Evolutionary conservation across 2,329 filamentous ascomycete species (phyloP).

Genomic region (Penicillium sp.): DNA sequence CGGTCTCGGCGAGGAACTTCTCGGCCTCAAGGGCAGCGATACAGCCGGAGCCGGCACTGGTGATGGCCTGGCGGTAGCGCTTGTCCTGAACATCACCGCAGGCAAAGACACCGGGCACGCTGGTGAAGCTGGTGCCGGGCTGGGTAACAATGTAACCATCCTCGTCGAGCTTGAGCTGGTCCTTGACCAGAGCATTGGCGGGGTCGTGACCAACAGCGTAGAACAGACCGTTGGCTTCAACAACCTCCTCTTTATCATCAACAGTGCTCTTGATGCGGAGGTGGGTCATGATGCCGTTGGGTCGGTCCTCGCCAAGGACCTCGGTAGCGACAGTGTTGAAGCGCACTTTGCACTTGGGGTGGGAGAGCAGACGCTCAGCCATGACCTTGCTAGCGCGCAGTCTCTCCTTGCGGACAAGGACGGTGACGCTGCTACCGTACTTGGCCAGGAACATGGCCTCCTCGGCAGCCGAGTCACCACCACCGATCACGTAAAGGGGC

Average conservation of each 20-base stretch:
- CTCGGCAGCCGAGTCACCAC: constrained; percentile 93
- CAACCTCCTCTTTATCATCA: constrained; percentile 72
- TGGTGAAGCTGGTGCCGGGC: constrained; percentile 84
- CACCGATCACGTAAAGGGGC: constrained; percentile 90
- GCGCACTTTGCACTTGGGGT: constrained; percentile 86
- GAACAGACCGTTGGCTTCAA: constrained; percentile 88
- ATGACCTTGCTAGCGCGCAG: constrained; percentile 88
- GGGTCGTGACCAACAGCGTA: constrained; percentile 97
- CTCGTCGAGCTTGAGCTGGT: constrained; percentile 77
- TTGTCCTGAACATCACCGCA: constrained; percentile 98
- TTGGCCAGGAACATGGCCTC: constrained; percentile 97
- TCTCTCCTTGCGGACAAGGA: constrained; percentile 81
- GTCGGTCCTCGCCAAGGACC: constrained; percentile 75
- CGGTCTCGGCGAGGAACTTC: constrained; percentile 78
- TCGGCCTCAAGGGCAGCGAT: constrained; percentile 94
- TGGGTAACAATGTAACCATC: constrained; percentile 89
- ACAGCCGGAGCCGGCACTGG: constrained; percentile 91
- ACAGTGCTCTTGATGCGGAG: constrained; percentile 75
- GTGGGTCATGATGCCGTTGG: constrained; percentile 75
- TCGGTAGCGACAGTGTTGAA: constrained; percentile 80
- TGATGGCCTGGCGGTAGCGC: constrained; percentile 95
- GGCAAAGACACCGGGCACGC: constrained; percentile 86
- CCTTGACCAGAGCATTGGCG: constrained; percentile 84
- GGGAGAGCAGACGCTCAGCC: constrained; percentile 72
- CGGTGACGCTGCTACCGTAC: constrained; percentile 91